These are phyloP conservation scores for Infundibulicybe gibba DNA, from an alignment of 768 basidiomycete genomes.

Conservation along the genomic window DNA sequence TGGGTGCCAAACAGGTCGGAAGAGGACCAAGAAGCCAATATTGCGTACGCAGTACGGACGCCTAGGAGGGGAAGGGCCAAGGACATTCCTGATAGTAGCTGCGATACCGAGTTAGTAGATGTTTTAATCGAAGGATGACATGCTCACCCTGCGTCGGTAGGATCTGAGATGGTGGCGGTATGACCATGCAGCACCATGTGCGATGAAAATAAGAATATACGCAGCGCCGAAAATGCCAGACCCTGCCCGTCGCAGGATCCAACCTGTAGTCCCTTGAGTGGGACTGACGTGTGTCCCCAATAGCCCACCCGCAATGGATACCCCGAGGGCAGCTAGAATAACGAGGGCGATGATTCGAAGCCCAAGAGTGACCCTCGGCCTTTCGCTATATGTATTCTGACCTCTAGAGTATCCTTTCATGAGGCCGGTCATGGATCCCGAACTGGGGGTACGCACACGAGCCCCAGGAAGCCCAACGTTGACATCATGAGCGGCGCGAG, in stretches of 20 bases:
- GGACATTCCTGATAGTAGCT: constrained; percentile 58
- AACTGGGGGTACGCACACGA: constrained; percentile 29
- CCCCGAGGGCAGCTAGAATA: constrained; percentile 32
- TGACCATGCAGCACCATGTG: constrained; percentile 38
- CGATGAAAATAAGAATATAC: constrained; percentile 35
- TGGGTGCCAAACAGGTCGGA: constrained; percentile 35
- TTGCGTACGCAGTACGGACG: constrained; percentile 51
- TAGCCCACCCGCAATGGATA: constrained; percentile 44
- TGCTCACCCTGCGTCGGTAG: constrained; percentile 41
- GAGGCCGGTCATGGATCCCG: constrained; percentile 8
- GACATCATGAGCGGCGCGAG: constrained; percentile 37
- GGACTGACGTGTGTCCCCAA: constrained; percentile 34
- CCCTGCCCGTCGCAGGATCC: constrained; percentile 38
- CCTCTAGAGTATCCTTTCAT: constrained; percentile 26
- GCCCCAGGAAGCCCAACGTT: constrained; percentile 47
- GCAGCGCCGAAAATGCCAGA: constrained; percentile 37
- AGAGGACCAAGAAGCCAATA: constrained; percentile 58
- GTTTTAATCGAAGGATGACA: neutral
- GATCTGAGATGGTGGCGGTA: constrained; percentile 44
- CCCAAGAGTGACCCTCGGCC: constrained; percentile 31
- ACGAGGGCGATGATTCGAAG: constrained; percentile 33
- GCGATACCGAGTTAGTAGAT: neutral
- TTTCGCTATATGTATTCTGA: constrained; percentile 50
- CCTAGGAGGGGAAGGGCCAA: constrained; percentile 58
- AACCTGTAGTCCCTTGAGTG: constrained; percentile 25